Percentiles rank a stretch among this genome's conserved stretches.
Evolutionary conservation across 306 rosid species (phyloP).

Genomic region (Ammopiptanthus mongolicus): DNA sequence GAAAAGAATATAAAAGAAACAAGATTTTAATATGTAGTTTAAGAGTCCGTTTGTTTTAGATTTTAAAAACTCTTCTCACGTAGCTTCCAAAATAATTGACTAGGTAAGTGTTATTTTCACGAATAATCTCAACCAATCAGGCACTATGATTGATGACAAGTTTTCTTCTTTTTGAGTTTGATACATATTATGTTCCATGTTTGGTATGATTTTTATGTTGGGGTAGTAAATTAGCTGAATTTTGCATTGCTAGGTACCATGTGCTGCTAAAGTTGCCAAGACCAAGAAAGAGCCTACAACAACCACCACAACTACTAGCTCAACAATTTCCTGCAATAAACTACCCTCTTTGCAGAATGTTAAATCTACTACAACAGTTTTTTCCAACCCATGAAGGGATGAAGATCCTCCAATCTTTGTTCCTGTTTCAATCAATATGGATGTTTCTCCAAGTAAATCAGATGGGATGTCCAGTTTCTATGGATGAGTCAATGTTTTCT

Average conservation of each 20-base stretch:
- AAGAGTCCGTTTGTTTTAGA: too few species aligned
- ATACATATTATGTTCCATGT: background rate
- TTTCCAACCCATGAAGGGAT: slow-evolving; percentile 37
- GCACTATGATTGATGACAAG: too few species aligned
- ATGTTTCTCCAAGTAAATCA: slow-evolving; percentile 75
- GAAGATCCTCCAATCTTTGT: slow-evolving; percentile 31
- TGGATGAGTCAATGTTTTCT: slow-evolving; percentile 82
- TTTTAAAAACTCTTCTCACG: too few species aligned
- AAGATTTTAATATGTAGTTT: background rate
- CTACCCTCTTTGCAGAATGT: slow-evolving; percentile 26
- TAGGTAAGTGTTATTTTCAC: too few species aligned
- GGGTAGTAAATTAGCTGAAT: background rate
- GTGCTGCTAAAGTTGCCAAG: slow-evolving; percentile 53
- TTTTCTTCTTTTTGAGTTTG: background rate
- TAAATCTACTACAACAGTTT: slow-evolving; percentile 39
- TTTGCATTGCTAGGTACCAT: slow-evolving; percentile 47
- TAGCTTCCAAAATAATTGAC: too few species aligned
- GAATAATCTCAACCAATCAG: too few species aligned
- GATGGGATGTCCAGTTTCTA: slow-evolving; percentile 69
- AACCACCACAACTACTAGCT: slow-evolving; percentile 19
- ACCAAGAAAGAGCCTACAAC: slow-evolving; percentile 52
- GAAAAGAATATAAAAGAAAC: background rate
- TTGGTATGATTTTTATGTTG: background rate
- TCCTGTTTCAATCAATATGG: slow-evolving; percentile 44
- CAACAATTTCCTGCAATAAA: slow-evolving; percentile 24